phyloP scores from a whole-genome alignment of 139 green algal genomes.

The Tetradesmus obliquus region DNA sequence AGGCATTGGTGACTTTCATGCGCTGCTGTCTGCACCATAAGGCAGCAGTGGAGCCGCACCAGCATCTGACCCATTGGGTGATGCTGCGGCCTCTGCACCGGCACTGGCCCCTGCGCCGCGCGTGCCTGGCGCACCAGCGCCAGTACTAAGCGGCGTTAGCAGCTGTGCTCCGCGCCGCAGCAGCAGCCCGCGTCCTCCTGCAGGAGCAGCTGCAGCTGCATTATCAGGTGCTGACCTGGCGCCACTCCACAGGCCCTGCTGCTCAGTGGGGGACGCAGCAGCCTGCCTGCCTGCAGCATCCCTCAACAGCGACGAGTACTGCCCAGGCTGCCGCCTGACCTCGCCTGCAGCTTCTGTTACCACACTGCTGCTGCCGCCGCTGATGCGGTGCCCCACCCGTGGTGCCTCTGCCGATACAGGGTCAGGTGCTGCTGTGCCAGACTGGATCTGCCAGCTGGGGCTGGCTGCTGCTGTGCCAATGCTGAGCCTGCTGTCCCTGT shows the following conservation, averaged over 20 bases:
- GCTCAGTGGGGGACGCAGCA: not conserved
- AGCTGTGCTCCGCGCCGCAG: not conserved
- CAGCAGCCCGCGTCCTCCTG: not conserved
- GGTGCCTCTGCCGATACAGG: not conserved
- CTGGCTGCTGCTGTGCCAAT: not conserved
- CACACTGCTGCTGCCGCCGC: not conserved
- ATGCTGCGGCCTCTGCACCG: not conserved
- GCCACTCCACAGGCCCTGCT: not conserved
- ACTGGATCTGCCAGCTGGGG: not conserved
- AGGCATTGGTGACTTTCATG: too few relatives aligned
- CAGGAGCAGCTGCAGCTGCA: not conserved
- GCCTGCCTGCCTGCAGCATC: not conserved
- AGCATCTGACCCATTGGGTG: not conserved
- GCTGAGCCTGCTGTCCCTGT: not conserved
- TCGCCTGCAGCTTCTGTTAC: not conserved
- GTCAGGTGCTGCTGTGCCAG: not conserved
- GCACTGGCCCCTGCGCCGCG: not conserved
- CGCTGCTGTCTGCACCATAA: not conserved
- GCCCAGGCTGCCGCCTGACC: not conserved
- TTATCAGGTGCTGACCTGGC: not conserved
- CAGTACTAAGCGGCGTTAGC: not conserved
- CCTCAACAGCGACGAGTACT: not conserved
- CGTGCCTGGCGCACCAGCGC: not conserved
- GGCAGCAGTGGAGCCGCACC: not conserved
- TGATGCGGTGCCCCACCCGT: not conserved